phyloP scores from a whole-genome alignment of 176 grass and related monocot species.

The Avena eriantha region DNA sequence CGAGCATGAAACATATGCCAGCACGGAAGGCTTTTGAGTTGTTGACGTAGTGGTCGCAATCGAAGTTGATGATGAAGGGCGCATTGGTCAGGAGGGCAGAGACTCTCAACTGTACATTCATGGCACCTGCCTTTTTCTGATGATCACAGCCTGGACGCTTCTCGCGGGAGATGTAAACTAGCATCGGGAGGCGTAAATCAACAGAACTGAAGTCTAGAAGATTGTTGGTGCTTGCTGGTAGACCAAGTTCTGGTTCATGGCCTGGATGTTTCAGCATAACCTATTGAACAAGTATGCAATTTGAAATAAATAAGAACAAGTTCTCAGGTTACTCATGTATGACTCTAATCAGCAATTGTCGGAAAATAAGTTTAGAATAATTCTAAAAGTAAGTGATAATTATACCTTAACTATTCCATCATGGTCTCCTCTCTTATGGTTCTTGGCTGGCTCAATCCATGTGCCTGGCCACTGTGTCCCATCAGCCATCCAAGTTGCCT shows the following conservation, averaged over 20 bases:
- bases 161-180: conserved; percentile 59
- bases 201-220: conserved; percentile 50
- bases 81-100: conserved; percentile 58
- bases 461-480: conserved; percentile 60
- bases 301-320: conserved; percentile 1
- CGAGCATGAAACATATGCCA: conserved; percentile 64
- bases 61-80: conserved; percentile 63
- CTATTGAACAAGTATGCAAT: conserved; percentile 32
- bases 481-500: conserved; percentile 57
- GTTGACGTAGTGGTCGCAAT: conserved; percentile 62
- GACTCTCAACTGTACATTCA: conserved; percentile 54
- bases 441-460: conserved; percentile 51
- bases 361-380: not conserved
- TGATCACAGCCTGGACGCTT: conserved; percentile 51
- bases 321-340: conserved; percentile 26
- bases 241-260: conserved; percentile 42
- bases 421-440: conserved; percentile 57
- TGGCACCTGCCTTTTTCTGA: conserved; percentile 62
- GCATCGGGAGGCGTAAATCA: conserved; percentile 56
- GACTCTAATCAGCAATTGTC: not conserved
- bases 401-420: conserved; percentile 52
- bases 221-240: conserved; percentile 26
- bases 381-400: not conserved
- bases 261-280: conserved; percentile 52
- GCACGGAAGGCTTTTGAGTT: conserved; percentile 56